Evolutionary conservation across 208 protist genomes (phyloP).

Genomic region (Porcisia hertigi): DNA sequence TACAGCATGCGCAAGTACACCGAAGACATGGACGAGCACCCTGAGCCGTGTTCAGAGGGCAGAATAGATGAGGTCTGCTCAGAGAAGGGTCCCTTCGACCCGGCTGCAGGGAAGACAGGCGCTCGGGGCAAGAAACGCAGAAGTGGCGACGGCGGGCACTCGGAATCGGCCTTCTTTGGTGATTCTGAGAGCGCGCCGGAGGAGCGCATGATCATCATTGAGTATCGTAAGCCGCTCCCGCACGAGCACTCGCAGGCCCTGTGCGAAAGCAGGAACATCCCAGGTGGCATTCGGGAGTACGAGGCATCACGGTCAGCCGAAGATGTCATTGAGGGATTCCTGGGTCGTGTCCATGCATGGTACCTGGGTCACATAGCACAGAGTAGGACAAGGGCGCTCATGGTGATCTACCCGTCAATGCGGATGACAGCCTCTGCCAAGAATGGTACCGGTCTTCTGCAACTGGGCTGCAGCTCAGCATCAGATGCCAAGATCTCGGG

Average conservation of each 20-base stretch:
- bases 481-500: slow-evolving; percentile 8
- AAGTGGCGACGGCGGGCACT: slow-evolving; percentile 2
- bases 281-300: not conserved
- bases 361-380: slow-evolving; percentile 34
- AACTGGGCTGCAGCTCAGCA: not conserved
- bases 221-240: slow-evolving; percentile 32
- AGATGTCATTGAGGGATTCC: slow-evolving; percentile 58
- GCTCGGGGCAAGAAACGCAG: not conserved
- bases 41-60: slow-evolving; percentile 5
- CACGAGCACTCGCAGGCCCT: slow-evolving; percentile 21
- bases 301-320: slow-evolving; percentile 8
- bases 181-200: slow-evolving; percentile 11
- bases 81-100: slow-evolving; percentile 23
- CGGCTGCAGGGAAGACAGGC: not conserved
- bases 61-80: slow-evolving; percentile 21
- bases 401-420: slow-evolving; percentile 50
- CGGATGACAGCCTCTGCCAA: slow-evolving; percentile 9
- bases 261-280: slow-evolving; percentile 5
- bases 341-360: slow-evolving; percentile 53
- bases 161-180: slow-evolving; percentile 11
- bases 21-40: slow-evolving; percentile 24
- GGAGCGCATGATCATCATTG: slow-evolving; percentile 29
- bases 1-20: slow-evolving; percentile 33
- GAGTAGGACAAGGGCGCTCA: slow-evolving; percentile 20
- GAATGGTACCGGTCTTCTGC: not conserved